Evolutionary conservation across 495 filamentous ascomycete species (phyloP).

Genomic region (Aspergillus heteromorphus): DNA sequence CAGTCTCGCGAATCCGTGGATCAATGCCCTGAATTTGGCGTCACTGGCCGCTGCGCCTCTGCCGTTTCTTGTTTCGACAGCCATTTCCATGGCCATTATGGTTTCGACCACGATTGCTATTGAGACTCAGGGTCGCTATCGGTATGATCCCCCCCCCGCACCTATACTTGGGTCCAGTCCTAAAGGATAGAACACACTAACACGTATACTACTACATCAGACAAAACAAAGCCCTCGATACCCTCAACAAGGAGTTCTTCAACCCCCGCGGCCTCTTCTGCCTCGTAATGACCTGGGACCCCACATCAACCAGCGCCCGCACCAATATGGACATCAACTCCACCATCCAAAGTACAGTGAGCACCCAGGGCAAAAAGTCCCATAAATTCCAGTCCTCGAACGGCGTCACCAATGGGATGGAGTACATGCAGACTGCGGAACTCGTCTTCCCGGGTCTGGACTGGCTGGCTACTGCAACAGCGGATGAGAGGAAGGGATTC

Average conservation of each 20-base stretch:
- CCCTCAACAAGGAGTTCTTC: conserved; percentile 53
- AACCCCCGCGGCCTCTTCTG: conserved; percentile 50
- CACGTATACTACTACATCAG: conserved; percentile 15
- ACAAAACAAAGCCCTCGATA: conserved; percentile 45
- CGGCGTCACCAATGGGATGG: conserved; percentile 36
- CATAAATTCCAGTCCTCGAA: conserved; percentile 26
- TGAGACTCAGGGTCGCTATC: conserved; percentile 32
- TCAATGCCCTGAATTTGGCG: conserved; percentile 31
- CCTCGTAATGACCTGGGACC: conserved; percentile 50
- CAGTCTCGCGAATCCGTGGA: conserved; percentile 26
- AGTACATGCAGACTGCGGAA: conserved; percentile 41
- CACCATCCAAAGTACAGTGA: conserved; percentile 13
- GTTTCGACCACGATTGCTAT: conserved; percentile 32
- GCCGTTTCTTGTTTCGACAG: conserved; percentile 33
- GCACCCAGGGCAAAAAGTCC: conserved; percentile 13
- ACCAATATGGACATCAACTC: conserved; percentile 14
- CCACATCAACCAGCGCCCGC: conserved; percentile 23
- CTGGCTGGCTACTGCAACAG: not conserved
- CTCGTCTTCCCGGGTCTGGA: conserved; percentile 41
- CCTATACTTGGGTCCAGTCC: not conserved
- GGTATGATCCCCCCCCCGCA: not conserved
- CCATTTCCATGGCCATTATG: conserved; percentile 26
- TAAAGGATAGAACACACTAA: conserved; percentile 6
- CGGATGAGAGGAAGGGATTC: conserved; percentile 4
- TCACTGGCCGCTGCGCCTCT: conserved; percentile 21